A percentile compares a stretch with the other conserved stretches of the same genome.
Conservation (phyloP, 768 basidiomycete genomes). For the Xanthoconium stramineum region DNA sequence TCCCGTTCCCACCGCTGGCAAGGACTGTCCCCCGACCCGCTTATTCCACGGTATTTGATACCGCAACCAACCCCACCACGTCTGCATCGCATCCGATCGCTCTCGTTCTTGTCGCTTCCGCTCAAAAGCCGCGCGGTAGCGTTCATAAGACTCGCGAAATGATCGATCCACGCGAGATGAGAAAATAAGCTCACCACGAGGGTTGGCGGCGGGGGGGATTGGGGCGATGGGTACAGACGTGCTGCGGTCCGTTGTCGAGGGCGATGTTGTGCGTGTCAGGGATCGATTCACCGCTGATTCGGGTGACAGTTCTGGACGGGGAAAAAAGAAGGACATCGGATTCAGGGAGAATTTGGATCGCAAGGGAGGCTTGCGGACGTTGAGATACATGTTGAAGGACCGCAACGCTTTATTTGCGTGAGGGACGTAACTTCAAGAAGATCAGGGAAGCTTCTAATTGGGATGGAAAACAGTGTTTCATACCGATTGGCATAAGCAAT, state of each 20-base stretch:
- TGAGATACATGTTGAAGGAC: constrained; percentile 95
- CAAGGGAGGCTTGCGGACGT: constrained; percentile 80
- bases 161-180: constrained; percentile 77
- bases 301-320: constrained; percentile 26
- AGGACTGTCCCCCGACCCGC: constrained; percentile 2
- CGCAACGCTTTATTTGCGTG: constrained; percentile 91
- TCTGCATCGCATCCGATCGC: constrained; percentile 32
- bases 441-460: constrained; percentile 14
- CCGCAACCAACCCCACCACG: constrained; percentile 30
- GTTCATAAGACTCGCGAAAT: constrained; percentile 91
- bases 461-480: constrained; percentile 28
- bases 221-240: constrained; percentile 51
- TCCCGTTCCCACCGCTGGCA: constrained; percentile 3
- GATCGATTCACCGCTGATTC: constrained; percentile 20
- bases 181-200: constrained; percentile 96
- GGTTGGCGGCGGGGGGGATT: constrained; percentile 87
- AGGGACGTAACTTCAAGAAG: constrained; percentile 76
- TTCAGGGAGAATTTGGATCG: constrained; percentile 51
- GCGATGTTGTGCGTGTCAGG: constrained; percentile 25
- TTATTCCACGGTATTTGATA: constrained; percentile 31
- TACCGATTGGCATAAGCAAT: constrained; percentile 95
- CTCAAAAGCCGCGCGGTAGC: constrained; percentile 87
- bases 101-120: constrained; percentile 65
- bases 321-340: constrained; percentile 38
- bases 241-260: constrained; percentile 37